Percentiles rank a stretch among this genome's conserved stretches.
Conservation (phyloP, 257 asterid genomes). For the Solanum appendiculatum region DNA sequence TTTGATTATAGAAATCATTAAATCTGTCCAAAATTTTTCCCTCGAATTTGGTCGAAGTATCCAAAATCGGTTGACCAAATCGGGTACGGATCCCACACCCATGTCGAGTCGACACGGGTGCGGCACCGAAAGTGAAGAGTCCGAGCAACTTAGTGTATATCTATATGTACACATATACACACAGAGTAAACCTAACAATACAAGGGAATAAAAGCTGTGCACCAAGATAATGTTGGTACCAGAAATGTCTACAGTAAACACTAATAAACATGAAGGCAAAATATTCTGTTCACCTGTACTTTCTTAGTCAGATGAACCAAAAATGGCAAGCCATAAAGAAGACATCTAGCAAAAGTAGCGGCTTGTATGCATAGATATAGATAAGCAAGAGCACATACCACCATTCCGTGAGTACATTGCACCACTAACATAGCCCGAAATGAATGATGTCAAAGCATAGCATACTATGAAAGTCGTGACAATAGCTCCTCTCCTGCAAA, state of each 20-base stretch:
- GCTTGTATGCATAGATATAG: background rate
- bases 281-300: background rate
- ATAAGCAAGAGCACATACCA: conserved; percentile 23
- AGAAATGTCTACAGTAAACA: background rate
- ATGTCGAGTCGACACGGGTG: no score
- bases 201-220: background rate
- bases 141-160: no score
- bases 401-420: conserved; percentile 62
- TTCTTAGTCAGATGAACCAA: background rate
- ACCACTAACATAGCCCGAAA: conserved; percentile 58
- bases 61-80: no score
- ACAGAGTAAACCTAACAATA: background rate
- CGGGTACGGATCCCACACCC: no score
- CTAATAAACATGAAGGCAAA: conserved; percentile 23
- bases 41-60: no score
- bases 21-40: no score
- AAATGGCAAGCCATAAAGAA: background rate
- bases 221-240: background rate
- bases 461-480: conserved; percentile 51
- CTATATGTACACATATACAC: background rate
- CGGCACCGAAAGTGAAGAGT: no score
- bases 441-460: conserved; percentile 54
- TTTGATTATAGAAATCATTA: no score
- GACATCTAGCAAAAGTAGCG: background rate
- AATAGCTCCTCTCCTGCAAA: conserved; percentile 51